Conservation (phyloP, 2,329 filamentous ascomycete species). For the Aspergillus sp. region DNA sequence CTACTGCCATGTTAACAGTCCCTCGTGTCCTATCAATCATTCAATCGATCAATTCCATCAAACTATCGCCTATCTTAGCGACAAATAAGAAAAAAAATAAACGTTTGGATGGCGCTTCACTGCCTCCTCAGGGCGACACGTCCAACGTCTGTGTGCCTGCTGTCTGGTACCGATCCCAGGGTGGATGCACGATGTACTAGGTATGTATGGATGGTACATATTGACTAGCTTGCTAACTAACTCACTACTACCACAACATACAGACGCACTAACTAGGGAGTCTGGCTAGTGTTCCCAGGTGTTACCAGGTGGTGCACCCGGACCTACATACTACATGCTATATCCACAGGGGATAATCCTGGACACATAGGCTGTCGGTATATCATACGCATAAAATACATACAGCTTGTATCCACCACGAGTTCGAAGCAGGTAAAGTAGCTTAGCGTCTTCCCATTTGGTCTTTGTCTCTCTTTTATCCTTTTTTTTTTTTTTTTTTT, state of each 20-base stretch:
- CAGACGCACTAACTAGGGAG: neutral
- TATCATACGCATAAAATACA: neutral
- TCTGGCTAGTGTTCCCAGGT: neutral
- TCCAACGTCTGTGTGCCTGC: neutral
- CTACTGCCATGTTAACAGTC: neutral
- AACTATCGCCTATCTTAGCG: neutral
- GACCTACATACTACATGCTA: neutral
- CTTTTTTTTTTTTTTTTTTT: neutral
- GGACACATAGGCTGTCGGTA: neutral
- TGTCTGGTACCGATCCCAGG: neutral
- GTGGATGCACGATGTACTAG: constrained; percentile 2
- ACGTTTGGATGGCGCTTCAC: neutral
- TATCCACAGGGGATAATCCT: neutral
- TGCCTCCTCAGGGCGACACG: neutral
- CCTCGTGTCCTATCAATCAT: neutral
- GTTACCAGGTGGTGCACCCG: neutral
- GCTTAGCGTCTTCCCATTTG: neutral
- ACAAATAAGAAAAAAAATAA: neutral
- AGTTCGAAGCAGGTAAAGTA: neutral
- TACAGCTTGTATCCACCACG: constrained; percentile 3
- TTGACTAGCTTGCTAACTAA: neutral
- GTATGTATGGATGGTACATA: neutral
- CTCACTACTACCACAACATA: neutral
- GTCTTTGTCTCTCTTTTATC: neutral
- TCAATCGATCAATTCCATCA: neutral